phyloP scores from a whole-genome alignment of 495 filamentous ascomycete genomes.

The Talaromyces nanjingensis region DNA sequence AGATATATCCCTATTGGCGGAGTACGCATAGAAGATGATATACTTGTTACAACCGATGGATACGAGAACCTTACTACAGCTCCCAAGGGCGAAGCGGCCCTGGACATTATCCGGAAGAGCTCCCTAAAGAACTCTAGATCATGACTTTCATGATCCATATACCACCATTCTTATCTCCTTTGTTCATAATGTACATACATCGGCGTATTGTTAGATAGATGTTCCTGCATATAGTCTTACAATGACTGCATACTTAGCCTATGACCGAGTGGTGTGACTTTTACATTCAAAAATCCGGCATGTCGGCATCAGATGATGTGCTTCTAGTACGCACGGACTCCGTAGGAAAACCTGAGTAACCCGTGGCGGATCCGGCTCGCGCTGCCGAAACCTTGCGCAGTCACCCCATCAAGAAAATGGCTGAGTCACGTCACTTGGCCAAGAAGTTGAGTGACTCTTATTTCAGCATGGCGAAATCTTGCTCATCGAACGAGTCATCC shows the following conservation, averaged over 20 bases:
- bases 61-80: conserved; percentile 80
- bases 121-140: background rate
- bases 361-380: background rate
- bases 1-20: conserved; percentile 75
- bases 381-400: background rate
- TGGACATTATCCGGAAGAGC: conserved; percentile 47
- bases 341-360: background rate
- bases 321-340: too few species aligned
- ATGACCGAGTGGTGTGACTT: background rate
- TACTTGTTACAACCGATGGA: conserved; percentile 69
- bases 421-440: background rate
- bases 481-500: background rate
- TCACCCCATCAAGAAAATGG: background rate
- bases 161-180: background rate
- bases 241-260: background rate
- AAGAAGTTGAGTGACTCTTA: background rate
- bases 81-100: conserved; percentile 67
- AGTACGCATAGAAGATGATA: conserved; percentile 87
- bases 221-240: background rate
- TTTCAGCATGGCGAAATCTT: background rate
- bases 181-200: background rate
- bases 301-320: background rate
- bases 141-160: background rate
- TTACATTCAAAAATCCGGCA: background rate
- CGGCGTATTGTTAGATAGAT: background rate